Base-by-base conservation (phyloP, 2,329 filamentous ascomycete species). In the Calonectria naviculata region DNA sequence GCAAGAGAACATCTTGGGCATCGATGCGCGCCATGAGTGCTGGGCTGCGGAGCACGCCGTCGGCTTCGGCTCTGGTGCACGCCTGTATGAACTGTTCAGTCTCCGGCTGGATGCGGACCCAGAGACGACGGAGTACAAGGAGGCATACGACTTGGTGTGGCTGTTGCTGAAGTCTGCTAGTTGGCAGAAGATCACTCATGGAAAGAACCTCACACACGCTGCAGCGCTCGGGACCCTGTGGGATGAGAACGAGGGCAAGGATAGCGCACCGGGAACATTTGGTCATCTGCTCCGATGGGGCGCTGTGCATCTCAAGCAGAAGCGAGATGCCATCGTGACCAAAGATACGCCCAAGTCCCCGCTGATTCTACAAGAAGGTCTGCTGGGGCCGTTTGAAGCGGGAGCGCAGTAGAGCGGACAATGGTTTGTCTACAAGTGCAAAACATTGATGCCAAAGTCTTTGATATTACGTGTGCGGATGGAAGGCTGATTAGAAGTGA, bases 131-230 rank as follows among this genome's bases (percentile, higher is more conserved):
- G 61, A 73, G 21, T 69, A 71, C 69, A 73, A 71, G 66, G 31
- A 67, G n/a, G 69, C 71, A 0, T 64, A 71, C 4, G 47, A 71
- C 17, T 17, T 71, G 28, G 69, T 73, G 17, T 73, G 69, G 71
- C 29, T 63, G 17, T 21, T 74, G 38, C 26, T 74, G 41, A 72
- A 42, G 4, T 60, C 36, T 1, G 44, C 70, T 3, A 74, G 72
- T 26, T 68, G 67, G 72, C 72, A 74, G 36, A 74, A 74, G 52
- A 24, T 74, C 19, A 70, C 70, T 3, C 72, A 72, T 19, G 70
- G 70, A 38, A 70, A 68, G 24, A 56, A 38, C 3, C 41, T 74
- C 3, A 68, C 70, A 15, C 64, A 69, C 34, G 44, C 66, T 4
- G 31, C 67, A 4, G 34, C 49, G 15, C 64, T 72, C 17, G 67